Evolutionary conservation across 1,284 basidiomycete species (phyloP).

Genomic region (Cutaneotrichosporon mucoides): DNA sequence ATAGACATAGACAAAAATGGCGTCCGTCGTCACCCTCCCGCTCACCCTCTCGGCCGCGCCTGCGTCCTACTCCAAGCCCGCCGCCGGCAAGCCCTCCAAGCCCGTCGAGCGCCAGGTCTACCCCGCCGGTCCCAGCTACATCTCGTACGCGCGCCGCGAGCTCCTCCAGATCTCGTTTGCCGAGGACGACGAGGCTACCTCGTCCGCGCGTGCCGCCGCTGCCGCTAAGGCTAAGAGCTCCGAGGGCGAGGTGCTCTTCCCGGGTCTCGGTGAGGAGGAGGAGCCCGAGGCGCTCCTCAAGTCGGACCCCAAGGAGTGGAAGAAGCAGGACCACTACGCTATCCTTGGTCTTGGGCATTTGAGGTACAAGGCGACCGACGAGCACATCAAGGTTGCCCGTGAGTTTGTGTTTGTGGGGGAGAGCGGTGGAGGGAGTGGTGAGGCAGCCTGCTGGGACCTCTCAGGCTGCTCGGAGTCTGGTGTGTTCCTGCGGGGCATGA

Average conservation of each 20-base stretch:
- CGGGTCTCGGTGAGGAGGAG: constrained; percentile 87
- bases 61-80: constrained; percentile 42
- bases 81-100: constrained; percentile 43
- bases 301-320: constrained; percentile 97
- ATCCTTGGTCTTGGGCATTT: constrained; percentile 90
- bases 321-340: constrained; percentile 99
- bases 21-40: constrained; percentile 43
- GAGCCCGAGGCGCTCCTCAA: constrained; percentile 69
- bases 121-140: constrained; percentile 78
- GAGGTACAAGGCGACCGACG: constrained; percentile 79
- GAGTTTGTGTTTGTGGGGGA: constrained; percentile 44
- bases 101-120: constrained; percentile 56
- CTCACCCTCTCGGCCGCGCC: constrained; percentile 47
- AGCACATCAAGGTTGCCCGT: constrained; percentile 97
- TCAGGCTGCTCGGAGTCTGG: too few species aligned
- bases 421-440: too few species aligned
- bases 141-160: constrained; percentile 70
- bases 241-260: constrained; percentile 66
- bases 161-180: constrained; percentile 73
- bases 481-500: too few species aligned
- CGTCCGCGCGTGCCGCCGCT: constrained; percentile 51
- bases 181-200: constrained; percentile 60
- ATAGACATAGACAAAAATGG: constrained; percentile 31
- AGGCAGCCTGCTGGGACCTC: too few species aligned
- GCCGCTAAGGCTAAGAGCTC: constrained; percentile 58